Conservation (phyloP, 2,329 filamentous ascomycete genomes). For the Fusarium clavum region DNA sequence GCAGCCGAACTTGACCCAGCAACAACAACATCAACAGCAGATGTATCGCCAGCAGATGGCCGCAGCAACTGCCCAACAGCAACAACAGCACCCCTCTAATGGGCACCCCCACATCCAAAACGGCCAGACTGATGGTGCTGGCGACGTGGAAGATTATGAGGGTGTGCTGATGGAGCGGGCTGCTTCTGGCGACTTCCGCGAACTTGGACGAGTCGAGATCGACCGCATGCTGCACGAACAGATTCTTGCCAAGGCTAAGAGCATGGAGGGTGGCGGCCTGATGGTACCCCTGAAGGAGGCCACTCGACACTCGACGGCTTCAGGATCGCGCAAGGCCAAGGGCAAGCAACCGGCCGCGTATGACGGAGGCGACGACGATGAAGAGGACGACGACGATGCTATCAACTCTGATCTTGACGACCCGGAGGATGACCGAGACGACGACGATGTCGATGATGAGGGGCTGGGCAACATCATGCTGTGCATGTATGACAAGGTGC, state of each 20-base stretch:
- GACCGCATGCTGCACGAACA: slow-evolving; percentile 77
- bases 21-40: slow-evolving; percentile 51
- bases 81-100: slow-evolving; percentile 52
- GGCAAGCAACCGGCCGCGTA: slow-evolving; percentile 60
- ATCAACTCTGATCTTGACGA: slow-evolving; percentile 99
- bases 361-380: slow-evolving; percentile 70
- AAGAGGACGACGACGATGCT: slow-evolving; percentile 85
- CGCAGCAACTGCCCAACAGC: slow-evolving; percentile 44
- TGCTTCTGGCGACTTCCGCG: slow-evolving; percentile 64
- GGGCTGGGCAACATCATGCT: slow-evolving; percentile 91
- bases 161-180: slow-evolving; percentile 70
- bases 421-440: slow-evolving; percentile 84
- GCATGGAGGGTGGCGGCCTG: slow-evolving; percentile 79
- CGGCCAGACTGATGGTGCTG: slow-evolving; percentile 79
- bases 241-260: slow-evolving; percentile 72
- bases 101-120: slow-evolving; percentile 50
- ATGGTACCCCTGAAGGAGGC: slow-evolving; percentile 77
- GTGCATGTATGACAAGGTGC: slow-evolving; percentile 99
- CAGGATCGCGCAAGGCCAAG: slow-evolving; percentile 40
- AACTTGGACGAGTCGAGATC: slow-evolving; percentile 71
- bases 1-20: slow-evolving; percentile 46
- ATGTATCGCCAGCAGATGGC: slow-evolving; percentile 49
- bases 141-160: slow-evolving; percentile 67
- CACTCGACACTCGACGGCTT: slow-evolving; percentile 48
- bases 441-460: slow-evolving; percentile 90